Conservation (phyloP, 1,284 basidiomycete species). For the Trametes pubescens region DNA sequence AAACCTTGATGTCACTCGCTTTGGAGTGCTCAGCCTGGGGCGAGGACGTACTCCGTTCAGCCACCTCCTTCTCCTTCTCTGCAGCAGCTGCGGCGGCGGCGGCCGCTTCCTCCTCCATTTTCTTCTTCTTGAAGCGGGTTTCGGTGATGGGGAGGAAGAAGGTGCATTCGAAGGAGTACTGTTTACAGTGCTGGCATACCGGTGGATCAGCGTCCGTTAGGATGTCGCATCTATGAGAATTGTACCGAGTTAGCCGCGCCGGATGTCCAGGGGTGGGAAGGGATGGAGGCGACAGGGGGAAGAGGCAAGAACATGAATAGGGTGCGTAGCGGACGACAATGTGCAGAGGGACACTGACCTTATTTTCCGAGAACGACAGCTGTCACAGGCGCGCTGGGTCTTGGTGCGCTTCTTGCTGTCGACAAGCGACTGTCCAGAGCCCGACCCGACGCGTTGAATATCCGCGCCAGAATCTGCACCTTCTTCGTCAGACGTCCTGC, state of each 20-base stretch:
- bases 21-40: conserved; percentile 40
- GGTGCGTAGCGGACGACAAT: conserved; percentile 40
- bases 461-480: conserved; percentile 60
- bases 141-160: conserved; percentile 98
- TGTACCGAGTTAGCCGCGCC: conserved; percentile 41
- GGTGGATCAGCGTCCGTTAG: conserved; percentile 78
- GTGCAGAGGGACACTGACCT: conserved; percentile 51
- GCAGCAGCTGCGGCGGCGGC: conserved; percentile 41
- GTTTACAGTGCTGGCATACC: conserved; percentile 86
- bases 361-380: conserved; percentile 94
- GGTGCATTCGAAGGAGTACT: conserved; percentile 92
- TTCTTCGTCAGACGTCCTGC: conserved; percentile 67
- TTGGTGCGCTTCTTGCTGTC: conserved; percentile 89
- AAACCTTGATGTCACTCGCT: conserved; percentile 59
- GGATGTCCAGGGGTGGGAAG: conserved; percentile 25
- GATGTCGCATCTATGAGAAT: conserved; percentile 73
- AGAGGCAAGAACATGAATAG: conserved; percentile 26
- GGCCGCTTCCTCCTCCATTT: conserved; percentile 71
- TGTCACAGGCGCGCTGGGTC: conserved; percentile 91
- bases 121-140: conserved; percentile 97
- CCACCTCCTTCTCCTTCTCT: conserved; percentile 50
- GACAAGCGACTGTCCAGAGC: conserved; percentile 39
- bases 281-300: conserved; percentile 27
- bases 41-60: conserved; percentile 45
- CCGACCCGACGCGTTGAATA: conserved; percentile 41